Conservation (phyloP, 108 stramenopile genomes). For the Chaetoceros tenuissimus region DNA sequence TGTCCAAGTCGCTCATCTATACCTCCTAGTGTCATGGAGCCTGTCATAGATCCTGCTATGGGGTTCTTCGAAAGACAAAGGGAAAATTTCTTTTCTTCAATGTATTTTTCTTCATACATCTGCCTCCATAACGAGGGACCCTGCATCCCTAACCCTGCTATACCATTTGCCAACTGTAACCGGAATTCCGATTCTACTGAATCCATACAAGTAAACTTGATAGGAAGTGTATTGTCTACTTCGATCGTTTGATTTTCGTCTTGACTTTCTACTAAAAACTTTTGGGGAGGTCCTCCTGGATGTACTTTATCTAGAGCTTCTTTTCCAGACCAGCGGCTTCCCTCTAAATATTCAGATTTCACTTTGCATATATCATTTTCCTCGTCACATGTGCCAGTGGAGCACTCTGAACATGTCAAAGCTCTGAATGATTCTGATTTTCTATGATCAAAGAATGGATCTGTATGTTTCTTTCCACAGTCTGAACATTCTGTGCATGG, state of each 20-base stretch:
- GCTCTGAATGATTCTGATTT: neutral
- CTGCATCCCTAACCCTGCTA: constrained; percentile 84
- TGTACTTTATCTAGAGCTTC: constrained; percentile 51
- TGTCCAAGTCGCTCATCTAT: constrained; percentile 57
- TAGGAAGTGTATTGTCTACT: too few relatives aligned
- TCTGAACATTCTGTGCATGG: constrained; percentile 79
- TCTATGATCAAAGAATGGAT: neutral
- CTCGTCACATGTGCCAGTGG: neutral
- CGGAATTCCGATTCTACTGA: neutral
- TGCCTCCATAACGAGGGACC: constrained; percentile 50
- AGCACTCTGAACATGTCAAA: neutral
- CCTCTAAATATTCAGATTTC: constrained; percentile 56
- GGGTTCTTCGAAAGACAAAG: constrained; percentile 54
- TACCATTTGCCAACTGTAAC: constrained; percentile 87
- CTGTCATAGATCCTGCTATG: constrained; percentile 29
- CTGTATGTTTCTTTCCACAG: constrained; percentile 41
- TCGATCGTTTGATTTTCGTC: neutral
- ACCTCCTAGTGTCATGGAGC: constrained; percentile 86
- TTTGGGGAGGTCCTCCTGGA: too few relatives aligned
- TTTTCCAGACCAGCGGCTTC: constrained; percentile 63
- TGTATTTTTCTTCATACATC: constrained; percentile 31
- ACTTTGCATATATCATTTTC: neutral
- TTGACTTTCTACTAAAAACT: neutral
- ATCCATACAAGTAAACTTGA: constrained; percentile 81
- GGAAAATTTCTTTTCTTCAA: constrained; percentile 40